These are phyloP conservation scores for Salinomyces thailandicus DNA, from an alignment of 2,329 filamentous ascomycete species.

Conservation along the genomic window DNA sequence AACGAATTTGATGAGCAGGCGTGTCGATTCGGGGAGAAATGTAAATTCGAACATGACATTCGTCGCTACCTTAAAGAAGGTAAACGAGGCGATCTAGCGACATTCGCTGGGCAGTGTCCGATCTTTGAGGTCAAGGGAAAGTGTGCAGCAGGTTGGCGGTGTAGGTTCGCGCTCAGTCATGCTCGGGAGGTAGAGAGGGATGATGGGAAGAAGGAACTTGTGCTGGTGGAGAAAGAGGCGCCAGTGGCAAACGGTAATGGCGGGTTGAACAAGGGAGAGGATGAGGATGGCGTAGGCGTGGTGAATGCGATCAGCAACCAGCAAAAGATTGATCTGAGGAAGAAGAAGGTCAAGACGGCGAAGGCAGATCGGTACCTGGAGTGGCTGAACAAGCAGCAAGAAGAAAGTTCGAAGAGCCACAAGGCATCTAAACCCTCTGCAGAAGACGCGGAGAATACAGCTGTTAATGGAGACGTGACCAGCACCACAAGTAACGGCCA, in stretches of 20 bases:
- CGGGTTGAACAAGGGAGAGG: conserved; percentile 20
- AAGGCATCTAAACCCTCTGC: conserved; percentile 23
- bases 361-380: conserved; percentile 65
- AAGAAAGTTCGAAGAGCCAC: conserved; percentile 17
- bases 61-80: conserved; percentile 75
- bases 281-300: conserved; percentile 47
- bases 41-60: conserved; percentile 73
- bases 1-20: conserved; percentile 70
- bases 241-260: conserved; percentile 5
- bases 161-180: conserved; percentile 79
- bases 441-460: conserved; percentile 3
- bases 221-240: conserved; percentile 50
- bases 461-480: conserved; percentile 1
- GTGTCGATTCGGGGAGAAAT: conserved; percentile 70
- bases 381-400: conserved; percentile 61
- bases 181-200: conserved; percentile 66
- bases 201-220: conserved; percentile 73
- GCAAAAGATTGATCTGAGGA: conserved; percentile 64
- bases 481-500: background rate
- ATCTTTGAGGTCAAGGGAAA: conserved; percentile 65
- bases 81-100: conserved; percentile 67
- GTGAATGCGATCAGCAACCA: conserved; percentile 63
- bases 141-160: conserved; percentile 86
- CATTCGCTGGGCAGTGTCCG: conserved; percentile 69
- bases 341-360: conserved; percentile 58